A percentile compares a stretch with the other conserved stretches of the same genome.
Conservation (phyloP, 192 early-diverging fungal genomes). For the Chytriomyces confervae region DNA sequence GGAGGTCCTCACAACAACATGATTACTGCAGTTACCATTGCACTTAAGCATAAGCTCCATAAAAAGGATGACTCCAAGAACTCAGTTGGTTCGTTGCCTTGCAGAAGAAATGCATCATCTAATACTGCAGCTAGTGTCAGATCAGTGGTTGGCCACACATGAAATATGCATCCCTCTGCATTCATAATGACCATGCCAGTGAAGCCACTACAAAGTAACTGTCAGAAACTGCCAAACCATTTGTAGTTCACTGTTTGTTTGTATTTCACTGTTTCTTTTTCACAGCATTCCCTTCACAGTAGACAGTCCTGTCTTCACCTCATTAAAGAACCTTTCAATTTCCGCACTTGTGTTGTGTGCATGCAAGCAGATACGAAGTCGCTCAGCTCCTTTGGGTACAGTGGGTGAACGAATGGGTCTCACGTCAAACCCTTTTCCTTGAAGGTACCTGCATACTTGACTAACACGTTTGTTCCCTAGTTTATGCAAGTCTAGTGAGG, state of each 20-base stretch:
- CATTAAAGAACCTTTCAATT: conserved; percentile 51
- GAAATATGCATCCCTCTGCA: too few relatives aligned
- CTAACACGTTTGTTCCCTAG: conserved; percentile 62
- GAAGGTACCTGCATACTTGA: conserved; percentile 47
- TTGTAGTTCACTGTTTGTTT: too few relatives aligned
- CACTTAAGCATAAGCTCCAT: conserved; percentile 78
- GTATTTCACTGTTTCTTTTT: background rate
- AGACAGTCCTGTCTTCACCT: conserved; percentile 54
- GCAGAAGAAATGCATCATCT: too few relatives aligned
- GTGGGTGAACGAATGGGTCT: conserved; percentile 81
- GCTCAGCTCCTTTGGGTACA: conserved; percentile 76
- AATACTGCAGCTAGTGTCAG: too few relatives aligned
- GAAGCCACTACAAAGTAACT: too few relatives aligned
- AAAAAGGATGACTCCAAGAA: too few relatives aligned
- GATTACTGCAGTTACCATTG: conserved; percentile 96
- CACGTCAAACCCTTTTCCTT: conserved; percentile 67
- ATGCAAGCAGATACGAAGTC: conserved; percentile 86
- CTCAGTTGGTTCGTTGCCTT: too few relatives aligned
- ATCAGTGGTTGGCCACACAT: too few relatives aligned
- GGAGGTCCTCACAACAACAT: conserved; percentile 99
- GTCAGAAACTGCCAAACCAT: too few relatives aligned
- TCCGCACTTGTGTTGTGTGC: conserved; percentile 72
- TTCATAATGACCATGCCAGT: too few relatives aligned
- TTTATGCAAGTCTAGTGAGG: conserved; percentile 12
- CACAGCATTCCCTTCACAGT: background rate